phyloP scores from a whole-genome alignment of 2,329 filamentous ascomycete species.

The Phoma sp. region DNA sequence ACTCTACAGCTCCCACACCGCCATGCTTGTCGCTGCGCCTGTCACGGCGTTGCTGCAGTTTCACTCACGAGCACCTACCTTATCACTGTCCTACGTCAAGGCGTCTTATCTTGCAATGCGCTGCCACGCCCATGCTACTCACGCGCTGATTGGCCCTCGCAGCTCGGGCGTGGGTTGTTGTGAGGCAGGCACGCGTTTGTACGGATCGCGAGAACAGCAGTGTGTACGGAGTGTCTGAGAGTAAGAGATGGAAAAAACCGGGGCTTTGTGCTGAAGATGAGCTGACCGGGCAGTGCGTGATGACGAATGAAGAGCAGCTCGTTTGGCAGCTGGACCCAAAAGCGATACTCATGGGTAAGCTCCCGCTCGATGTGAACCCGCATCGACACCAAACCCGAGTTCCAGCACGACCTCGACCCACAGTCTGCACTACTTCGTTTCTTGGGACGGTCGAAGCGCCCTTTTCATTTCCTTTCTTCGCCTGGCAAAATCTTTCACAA shows the following conservation, averaged over 20 bases:
- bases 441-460: conserved; percentile 26
- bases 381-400: conserved; percentile 4
- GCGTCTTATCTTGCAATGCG: conserved; percentile 13
- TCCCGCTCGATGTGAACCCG: neutral
- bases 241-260: conserved; percentile 21
- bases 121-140: neutral
- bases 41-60: conserved; percentile 18
- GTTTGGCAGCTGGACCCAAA: conserved; percentile 10
- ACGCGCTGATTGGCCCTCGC: conserved; percentile 38
- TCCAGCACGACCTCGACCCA: conserved; percentile 23
- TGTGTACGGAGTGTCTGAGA: conserved; percentile 12
- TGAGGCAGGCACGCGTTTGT: conserved; percentile 26
- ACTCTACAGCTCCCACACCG: conserved; percentile 13
- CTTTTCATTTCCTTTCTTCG: conserved; percentile 32
- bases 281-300: conserved; percentile 24
- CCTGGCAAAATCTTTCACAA: conserved; percentile 35
- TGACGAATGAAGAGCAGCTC: conserved; percentile 25
- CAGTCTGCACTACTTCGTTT: conserved; percentile 25
- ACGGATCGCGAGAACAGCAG: conserved; percentile 16
- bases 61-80: conserved; percentile 14
- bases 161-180: conserved; percentile 21
- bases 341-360: conserved; percentile 16
- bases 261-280: conserved; percentile 20
- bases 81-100: conserved; percentile 13
- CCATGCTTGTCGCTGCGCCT: conserved; percentile 15